Percentiles rank a stretch among this genome's conserved stretches.
These are phyloP conservation scores for Silene uniflora DNA, from an alignment of 148 eudicot species.

Conservation along the genomic window DNA sequence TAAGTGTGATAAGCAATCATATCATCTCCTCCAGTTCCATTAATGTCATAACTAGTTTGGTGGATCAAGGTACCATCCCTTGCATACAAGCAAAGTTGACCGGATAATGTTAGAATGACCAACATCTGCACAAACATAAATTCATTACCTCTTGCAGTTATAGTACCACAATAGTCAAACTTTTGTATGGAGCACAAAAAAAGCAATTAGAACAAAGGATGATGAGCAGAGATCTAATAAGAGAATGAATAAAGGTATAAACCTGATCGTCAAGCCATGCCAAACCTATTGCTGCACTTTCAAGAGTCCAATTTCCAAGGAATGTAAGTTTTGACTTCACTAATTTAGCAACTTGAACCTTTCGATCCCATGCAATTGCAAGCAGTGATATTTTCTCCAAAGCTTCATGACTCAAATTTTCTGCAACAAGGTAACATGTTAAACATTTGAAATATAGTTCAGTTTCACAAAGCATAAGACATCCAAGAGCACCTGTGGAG, in stretches of 20 bases:
- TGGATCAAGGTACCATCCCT: constrained; percentile 88
- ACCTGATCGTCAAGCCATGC: constrained; percentile 96
- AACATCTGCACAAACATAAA: constrained; percentile 53
- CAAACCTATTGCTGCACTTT: constrained; percentile 80
- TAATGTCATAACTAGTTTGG: constrained; percentile 68
- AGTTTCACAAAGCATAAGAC: not conserved
- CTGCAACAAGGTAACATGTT: constrained; percentile 39
- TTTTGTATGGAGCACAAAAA: not conserved
- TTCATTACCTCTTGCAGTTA: not conserved
- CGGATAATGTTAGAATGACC: constrained; percentile 73
- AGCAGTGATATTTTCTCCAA: constrained; percentile 72
- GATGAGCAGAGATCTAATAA: not conserved
- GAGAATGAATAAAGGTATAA: not conserved
- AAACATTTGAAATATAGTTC: constrained; percentile 6
- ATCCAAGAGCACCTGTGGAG: constrained; percentile 45
- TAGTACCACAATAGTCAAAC: not conserved
- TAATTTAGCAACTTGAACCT: constrained; percentile 82
- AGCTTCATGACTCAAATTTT: constrained; percentile 40
- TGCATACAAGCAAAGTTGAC: constrained; percentile 75
- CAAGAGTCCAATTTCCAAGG: constrained; percentile 70
- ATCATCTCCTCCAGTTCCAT: constrained; percentile 66
- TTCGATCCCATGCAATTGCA: constrained; percentile 95
- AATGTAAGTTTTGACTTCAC: constrained; percentile 47
- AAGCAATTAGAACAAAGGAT: not conserved
- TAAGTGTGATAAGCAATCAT: constrained; percentile 69